Percentiles rank a stretch among this genome's conserved stretches.
Evolutionary conservation across 2,329 filamentous ascomycete species (phyloP).

Genomic region (Alternaria triticimaculans): DNA sequence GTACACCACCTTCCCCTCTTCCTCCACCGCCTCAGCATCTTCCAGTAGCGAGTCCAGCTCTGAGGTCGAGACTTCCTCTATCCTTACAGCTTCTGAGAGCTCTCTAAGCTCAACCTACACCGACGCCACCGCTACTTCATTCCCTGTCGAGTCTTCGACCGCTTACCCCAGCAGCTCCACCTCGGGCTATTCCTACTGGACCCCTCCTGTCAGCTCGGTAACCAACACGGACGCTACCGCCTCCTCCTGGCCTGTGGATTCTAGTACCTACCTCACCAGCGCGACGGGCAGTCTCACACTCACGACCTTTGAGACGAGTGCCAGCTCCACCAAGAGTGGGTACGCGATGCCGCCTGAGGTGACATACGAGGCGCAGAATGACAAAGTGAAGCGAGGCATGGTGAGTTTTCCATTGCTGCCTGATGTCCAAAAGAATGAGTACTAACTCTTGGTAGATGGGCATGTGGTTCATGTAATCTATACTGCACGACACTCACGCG

Average conservation of each 20-base stretch:
- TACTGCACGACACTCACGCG: not conserved
- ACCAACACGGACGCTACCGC: constrained; percentile 5
- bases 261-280: not conserved
- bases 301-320: constrained; percentile 16
- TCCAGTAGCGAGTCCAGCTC: not conserved
- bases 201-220: not conserved
- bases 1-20: not conserved
- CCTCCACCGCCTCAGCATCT: not conserved
- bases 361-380: not conserved
- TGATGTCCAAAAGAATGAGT: not conserved
- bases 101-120: not conserved
- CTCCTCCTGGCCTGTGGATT: constrained; percentile 1
- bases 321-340: constrained; percentile 11
- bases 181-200: constrained; percentile 1
- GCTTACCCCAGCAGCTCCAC: not conserved
- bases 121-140: constrained; percentile 8
- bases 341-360: not conserved
- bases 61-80: not conserved
- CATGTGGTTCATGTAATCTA: constrained; percentile 17
- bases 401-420: not conserved
- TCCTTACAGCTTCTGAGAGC: not conserved
- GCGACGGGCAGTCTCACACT: not conserved
- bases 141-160: constrained; percentile 1
- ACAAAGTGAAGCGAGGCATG: not conserved
- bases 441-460: constrained; percentile 15